Evolutionary conservation across 257 asterid genomes (phyloP).

Genomic region (Paraleonurus japonicus): DNA sequence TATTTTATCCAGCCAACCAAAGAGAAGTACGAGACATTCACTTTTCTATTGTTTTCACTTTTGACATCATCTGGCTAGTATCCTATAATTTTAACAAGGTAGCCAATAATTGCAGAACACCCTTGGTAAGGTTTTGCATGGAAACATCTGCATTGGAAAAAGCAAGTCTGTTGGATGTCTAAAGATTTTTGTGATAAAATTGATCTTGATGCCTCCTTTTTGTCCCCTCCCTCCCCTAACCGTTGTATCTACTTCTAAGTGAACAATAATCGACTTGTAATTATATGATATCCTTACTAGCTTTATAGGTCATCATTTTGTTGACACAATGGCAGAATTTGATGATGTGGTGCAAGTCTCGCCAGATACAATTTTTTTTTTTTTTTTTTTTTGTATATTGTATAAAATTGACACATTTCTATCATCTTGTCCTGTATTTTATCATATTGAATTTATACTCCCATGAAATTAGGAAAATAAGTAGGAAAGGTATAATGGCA

Average conservation of each 20-base stretch:
- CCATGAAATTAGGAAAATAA: neutral
- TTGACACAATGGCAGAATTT: neutral
- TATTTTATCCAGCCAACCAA: slow-evolving; percentile 94
- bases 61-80: slow-evolving; percentile 20
- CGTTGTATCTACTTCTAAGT: slow-evolving; percentile 1
- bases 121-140: neutral
- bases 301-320: neutral
- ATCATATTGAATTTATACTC: neutral
- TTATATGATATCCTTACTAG: neutral
- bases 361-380: neutral
- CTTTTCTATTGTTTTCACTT: slow-evolving; percentile 23
- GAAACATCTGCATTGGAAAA: neutral
- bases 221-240: neutral
- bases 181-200: neutral
- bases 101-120: slow-evolving; percentile 14
- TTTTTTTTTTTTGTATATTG: too few species aligned
- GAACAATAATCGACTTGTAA: neutral
- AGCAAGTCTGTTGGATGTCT: neutral
- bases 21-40: slow-evolving; percentile 62
- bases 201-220: neutral
- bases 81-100: neutral
- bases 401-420: neutral
- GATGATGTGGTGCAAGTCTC: slow-evolving; percentile 18
- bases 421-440: neutral
- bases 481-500: neutral